A percentile compares a stretch with the other conserved stretches of the same genome.
phyloP scores from a whole-genome alignment of 169 alveolate species.

The Plasmodium gallinaceum region DNA sequence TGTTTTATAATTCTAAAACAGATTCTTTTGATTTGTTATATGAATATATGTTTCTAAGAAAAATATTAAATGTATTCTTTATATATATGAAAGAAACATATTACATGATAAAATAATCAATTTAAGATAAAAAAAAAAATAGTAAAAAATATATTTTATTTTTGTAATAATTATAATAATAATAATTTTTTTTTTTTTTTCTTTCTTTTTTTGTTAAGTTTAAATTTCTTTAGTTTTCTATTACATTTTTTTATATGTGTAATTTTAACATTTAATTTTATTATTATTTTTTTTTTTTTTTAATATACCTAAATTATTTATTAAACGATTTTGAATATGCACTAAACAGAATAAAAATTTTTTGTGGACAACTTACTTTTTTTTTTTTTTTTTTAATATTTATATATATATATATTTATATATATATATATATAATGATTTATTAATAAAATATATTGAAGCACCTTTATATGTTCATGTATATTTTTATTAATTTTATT shows the following conservation, averaged over 20 bases:
- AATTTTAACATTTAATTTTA: not conserved
- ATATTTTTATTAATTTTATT: not conserved
- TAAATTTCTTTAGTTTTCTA: conserved; percentile 10
- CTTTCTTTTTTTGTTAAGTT: not conserved
- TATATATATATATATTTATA: not conserved
- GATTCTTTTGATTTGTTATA: not conserved
- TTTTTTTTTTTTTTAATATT: not conserved
- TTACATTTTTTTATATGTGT: not conserved
- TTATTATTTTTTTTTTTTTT: conserved; percentile 4
- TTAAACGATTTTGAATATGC: conserved; percentile 25
- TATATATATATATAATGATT: not conserved
- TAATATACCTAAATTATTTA: not conserved
- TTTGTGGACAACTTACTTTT: conserved; percentile 8
- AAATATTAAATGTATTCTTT: no score
- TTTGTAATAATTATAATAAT: not conserved
- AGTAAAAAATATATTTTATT: not conserved
- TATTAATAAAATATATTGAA: not conserved
- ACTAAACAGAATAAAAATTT: conserved; percentile 1
- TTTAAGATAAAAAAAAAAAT: not conserved
- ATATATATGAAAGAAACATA: not conserved
- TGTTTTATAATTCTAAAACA: conserved; percentile 13
- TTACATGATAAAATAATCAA: not conserved
- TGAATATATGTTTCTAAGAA: no score
- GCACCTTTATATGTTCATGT: not conserved
- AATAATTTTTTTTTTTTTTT: not conserved